A percentile compares a stretch with the other conserved stretches of the same genome.
These are phyloP conservation scores for Rhododendron mucronatum DNA, from an alignment of 148 eudicot species.

Conservation along the genomic window DNA sequence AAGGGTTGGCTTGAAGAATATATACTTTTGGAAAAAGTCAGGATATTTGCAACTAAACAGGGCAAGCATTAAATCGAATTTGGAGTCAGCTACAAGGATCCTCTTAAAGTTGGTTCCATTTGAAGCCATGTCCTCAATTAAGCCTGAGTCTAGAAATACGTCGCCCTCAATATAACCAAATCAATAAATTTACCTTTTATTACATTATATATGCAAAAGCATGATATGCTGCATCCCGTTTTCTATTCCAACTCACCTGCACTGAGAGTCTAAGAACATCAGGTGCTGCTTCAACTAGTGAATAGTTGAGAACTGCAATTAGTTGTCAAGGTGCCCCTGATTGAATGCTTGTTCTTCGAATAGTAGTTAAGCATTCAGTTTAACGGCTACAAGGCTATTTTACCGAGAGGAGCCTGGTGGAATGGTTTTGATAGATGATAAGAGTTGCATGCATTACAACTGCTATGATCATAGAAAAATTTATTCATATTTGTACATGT, in stretches of 20 bases:
- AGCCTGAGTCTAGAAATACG: background rate
- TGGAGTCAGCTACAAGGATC: background rate
- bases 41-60: background rate
- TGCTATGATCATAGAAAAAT: background rate
- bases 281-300: background rate
- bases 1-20: background rate
- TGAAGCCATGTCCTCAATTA: background rate
- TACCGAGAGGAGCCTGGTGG: background rate
- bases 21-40: background rate
- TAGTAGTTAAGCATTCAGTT: background rate
- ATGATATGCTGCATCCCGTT: conserved; percentile 2
- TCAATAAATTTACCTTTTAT: background rate
- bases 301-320: background rate
- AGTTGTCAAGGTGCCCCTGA: background rate
- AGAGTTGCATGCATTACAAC: background rate
- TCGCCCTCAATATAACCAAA: background rate
- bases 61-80: background rate
- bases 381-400: background rate
- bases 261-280: background rate
- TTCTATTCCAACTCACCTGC: background rate
- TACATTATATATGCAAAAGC: background rate
- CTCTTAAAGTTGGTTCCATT: background rate
- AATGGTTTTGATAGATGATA: background rate
- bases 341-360: background rate
- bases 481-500: background rate